Conservation (phyloP, 805 yeast species). For the Candida germanica region DNA sequence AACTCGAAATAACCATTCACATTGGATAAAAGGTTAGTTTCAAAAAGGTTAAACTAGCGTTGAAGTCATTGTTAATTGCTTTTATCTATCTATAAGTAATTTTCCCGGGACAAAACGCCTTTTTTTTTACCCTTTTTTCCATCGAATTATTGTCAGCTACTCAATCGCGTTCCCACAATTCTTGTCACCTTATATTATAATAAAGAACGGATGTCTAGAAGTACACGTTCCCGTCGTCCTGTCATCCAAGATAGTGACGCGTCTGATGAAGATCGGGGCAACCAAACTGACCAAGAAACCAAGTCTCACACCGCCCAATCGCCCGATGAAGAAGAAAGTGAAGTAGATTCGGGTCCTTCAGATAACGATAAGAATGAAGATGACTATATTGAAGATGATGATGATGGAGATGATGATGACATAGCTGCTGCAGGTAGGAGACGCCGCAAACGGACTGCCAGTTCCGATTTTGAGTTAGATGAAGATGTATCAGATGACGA, state of each 20-base stretch:
- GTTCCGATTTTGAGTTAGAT: conserved; percentile 21
- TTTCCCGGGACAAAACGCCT: no score
- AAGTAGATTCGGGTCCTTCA: conserved; percentile 11
- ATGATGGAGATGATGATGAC: conserved; percentile 14
- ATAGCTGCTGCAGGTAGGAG: background rate
- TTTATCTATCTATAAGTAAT: no score
- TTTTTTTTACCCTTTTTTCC: no score
- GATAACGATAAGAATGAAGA: conserved; percentile 18
- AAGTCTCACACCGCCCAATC: no score
- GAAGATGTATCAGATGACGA: conserved; percentile 19
- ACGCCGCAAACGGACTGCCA: conserved; percentile 4
- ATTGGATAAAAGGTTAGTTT: no score
- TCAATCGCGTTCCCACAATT: background rate
- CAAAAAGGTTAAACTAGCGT: no score
- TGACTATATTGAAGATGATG: conserved; percentile 19
- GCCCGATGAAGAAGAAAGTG: conserved; percentile 9
- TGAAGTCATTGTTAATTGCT: no score
- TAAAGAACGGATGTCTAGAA: conserved; percentile 15
- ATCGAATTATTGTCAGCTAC: no score
- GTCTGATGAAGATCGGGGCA: conserved; percentile 15
- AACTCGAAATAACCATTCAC: background rate
- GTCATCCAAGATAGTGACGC: conserved; percentile 3
- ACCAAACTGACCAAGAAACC: conserved; percentile 17
- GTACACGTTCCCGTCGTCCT: conserved; percentile 4
- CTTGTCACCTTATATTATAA: conserved; percentile 15